Evolutionary conservation across 176 grass and related monocot genomes (phyloP).

Genomic region (Puya raimondii): DNA sequence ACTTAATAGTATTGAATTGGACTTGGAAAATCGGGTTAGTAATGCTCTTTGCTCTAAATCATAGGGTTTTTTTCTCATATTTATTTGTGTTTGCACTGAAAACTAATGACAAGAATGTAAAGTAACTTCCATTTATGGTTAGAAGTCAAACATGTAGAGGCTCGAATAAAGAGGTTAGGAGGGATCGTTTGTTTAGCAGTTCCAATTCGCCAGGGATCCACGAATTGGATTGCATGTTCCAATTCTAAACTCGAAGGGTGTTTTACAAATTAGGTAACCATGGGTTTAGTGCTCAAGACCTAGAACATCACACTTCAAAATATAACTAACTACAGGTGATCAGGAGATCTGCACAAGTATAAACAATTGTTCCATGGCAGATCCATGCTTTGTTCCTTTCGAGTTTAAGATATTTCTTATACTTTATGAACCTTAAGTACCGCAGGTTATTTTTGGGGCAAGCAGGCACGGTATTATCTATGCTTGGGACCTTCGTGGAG

Average conservation of each 20-base stretch:
- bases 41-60: slow-evolving; percentile 5
- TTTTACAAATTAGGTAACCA: too few relatives aligned
- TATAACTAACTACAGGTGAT: too few relatives aligned
- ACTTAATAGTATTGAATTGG: slow-evolving; percentile 64
- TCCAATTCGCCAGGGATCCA: too few relatives aligned
- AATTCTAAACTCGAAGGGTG: too few relatives aligned
- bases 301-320: too few relatives aligned
- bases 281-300: too few relatives aligned
- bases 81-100: not conserved
- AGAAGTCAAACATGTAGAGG: too few relatives aligned
- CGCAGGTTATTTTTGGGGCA: slow-evolving; percentile 64
- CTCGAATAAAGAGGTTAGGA: too few relatives aligned
- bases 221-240: too few relatives aligned
- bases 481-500: slow-evolving; percentile 86
- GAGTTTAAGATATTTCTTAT: not conserved
- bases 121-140: too few relatives aligned
- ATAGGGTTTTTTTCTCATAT: not conserved
- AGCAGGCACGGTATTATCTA: slow-evolving; percentile 61
- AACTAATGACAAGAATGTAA: not conserved
- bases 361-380: not conserved
- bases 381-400: not conserved
- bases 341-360: too few relatives aligned
- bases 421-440: not conserved
- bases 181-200: too few relatives aligned
- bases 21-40: slow-evolving; percentile 58